Base-by-base conservation (phyloP, 148 eudicot species). In the Silene uniflora region DNA sequence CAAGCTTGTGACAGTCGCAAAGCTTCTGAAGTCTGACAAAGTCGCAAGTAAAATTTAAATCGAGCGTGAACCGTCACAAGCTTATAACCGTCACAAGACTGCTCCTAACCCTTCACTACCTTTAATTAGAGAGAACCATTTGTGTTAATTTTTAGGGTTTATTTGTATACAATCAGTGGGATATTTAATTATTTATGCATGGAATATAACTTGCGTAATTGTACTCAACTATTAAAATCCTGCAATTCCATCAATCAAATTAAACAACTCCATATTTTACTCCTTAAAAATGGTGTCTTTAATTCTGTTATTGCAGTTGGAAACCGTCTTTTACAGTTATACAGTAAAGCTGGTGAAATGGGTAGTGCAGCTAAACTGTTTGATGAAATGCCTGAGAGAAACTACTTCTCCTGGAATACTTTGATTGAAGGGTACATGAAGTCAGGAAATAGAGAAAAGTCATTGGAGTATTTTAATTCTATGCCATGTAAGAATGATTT, bases 271-370 rank as follows among this genome's bases (percentile, higher is more conserved):
- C 99, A 95, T 78, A 85, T 85, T 55, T 35, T 86, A 12, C 84
- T 92, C 72, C 88, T 95, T 74, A 95, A 95, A 82, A 85, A 81
- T 81, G 99, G 99, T 62, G 69, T 92, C 60, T 65, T 89, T 10
- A 81, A 71, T 75, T 88, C 86, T 8, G 59, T 82, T 6, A 23
- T 90, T 22, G 82, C 86, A 8, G 24, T 90, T 6, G 88, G 87
- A 19, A 95, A 95, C 55, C 93, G 96, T 62, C 87, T 95, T 12
- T 73, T 92, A 0, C 99, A 86, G 24, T 80, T 84, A 88, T 93
- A 93, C 65, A n/a, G 29, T 0, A 87, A 85, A 46, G 87, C 87
- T 44, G 89, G 85, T 19, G 39, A 62, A 5, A 71, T 89, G 75
- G 22, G 21, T 9, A 89, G 89, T 74, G 96, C 93, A 66, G 84